Evolutionary conservation across 768 basidiomycete species (phyloP).

Genomic region (Lentinula sp.): DNA sequence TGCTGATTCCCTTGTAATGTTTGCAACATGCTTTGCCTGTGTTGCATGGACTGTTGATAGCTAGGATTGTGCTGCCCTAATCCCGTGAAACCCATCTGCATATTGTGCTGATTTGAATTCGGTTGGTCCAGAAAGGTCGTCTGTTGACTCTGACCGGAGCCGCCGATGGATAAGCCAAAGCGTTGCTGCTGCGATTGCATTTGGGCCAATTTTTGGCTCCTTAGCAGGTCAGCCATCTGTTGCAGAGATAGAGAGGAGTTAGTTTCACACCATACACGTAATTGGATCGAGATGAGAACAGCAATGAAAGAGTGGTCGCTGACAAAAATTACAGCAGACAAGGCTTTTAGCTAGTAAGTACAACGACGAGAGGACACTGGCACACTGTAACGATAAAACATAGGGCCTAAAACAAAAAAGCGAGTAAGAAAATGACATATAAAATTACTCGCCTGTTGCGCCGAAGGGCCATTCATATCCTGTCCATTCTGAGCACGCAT

Average conservation of each 20-base stretch:
- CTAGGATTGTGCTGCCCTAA: slow-evolving; percentile 26
- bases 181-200: slow-evolving; percentile 37
- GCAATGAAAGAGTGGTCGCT: background rate
- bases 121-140: slow-evolving; percentile 29
- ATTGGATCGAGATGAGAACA: slow-evolving; percentile 6
- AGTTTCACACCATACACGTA: slow-evolving; percentile 17
- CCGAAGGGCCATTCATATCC: slow-evolving; percentile 32
- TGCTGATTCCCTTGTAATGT: slow-evolving; percentile 24
- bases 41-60: slow-evolving; percentile 17
- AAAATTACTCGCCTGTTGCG: slow-evolving; percentile 40
- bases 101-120: slow-evolving; percentile 28
- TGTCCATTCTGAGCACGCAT: slow-evolving; percentile 36
- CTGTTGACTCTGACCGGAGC: slow-evolving; percentile 21
- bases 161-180: slow-evolving; percentile 26
- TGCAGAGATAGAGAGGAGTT: slow-evolving; percentile 18
- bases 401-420: background rate
- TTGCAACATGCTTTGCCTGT: slow-evolving; percentile 33
- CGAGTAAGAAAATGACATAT: slow-evolving; percentile 10
- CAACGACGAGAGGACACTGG: background rate
- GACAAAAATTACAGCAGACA: background rate
- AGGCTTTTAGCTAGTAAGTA: background rate
- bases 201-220: slow-evolving; percentile 35
- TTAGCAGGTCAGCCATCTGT: slow-evolving; percentile 40
- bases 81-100: slow-evolving; percentile 33
- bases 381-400: background rate